Percentiles rank a stretch among this genome's conserved stretches.
phyloP scores from a whole-genome alignment of 805 yeast genomes.

The Candida vaughaniae region DNA sequence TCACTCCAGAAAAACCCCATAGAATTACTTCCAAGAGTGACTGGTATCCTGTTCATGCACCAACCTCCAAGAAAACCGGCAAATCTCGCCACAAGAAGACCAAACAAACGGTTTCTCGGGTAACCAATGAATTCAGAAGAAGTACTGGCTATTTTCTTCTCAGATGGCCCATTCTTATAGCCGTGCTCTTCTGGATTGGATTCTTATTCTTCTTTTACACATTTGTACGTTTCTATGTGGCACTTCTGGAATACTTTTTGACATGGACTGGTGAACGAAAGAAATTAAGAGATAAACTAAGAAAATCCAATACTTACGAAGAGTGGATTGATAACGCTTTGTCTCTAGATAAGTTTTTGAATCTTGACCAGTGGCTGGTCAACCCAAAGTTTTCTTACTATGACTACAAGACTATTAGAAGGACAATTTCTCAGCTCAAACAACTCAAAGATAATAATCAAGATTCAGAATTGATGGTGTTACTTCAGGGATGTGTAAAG shows the following conservation, averaged over 20 bases:
- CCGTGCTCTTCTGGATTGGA: slow-evolving; percentile 53
- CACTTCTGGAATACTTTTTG: slow-evolving; percentile 56
- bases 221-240: slow-evolving; percentile 56
- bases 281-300: slow-evolving; percentile 46
- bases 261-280: slow-evolving; percentile 63
- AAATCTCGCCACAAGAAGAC: slow-evolving; percentile 16
- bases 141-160: slow-evolving; percentile 40
- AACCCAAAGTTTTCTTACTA: slow-evolving; percentile 65
- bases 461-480: slow-evolving; percentile 49
- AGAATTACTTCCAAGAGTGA: slow-evolving; percentile 26
- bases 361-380: slow-evolving; percentile 62
- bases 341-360: slow-evolving; percentile 54
- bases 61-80: slow-evolving; percentile 2
- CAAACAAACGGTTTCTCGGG: slow-evolving; percentile 25
- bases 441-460: slow-evolving; percentile 29
- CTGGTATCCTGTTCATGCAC: slow-evolving; percentile 22
- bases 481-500: slow-evolving; percentile 66
- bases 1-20: slow-evolving; percentile 3
- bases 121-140: slow-evolving; percentile 37
- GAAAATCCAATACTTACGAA: slow-evolving; percentile 48
- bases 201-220: slow-evolving; percentile 51
- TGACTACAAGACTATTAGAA: slow-evolving; percentile 59
- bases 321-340: slow-evolving; percentile 66
- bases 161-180: slow-evolving; percentile 63
- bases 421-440: slow-evolving; percentile 45